Evolutionary conservation across 2,329 filamentous ascomycete species (phyloP).

Genomic region (Uncinocarpus reesii): DNA sequence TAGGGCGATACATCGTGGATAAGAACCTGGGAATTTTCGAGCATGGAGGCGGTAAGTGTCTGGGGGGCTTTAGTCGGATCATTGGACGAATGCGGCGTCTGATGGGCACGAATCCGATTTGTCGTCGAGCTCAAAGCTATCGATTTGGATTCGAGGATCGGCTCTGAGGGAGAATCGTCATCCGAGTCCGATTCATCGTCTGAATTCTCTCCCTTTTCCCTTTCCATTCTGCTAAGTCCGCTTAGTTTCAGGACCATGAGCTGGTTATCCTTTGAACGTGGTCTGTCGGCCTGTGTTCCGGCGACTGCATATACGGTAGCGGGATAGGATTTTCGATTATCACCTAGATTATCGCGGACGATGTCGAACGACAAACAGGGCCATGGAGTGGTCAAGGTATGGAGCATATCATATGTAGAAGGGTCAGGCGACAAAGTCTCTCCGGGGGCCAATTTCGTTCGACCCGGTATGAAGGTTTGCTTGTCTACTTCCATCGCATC

Average conservation of each 20-base stretch:
- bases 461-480: slow-evolving; percentile 88
- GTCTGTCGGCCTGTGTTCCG: slow-evolving; percentile 78
- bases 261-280: slow-evolving; percentile 73
- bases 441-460: slow-evolving; percentile 80
- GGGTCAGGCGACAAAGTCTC: slow-evolving; percentile 85
- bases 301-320: slow-evolving; percentile 91
- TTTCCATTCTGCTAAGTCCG: slow-evolving; percentile 77
- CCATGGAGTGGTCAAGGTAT: slow-evolving; percentile 89
- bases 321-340: slow-evolving; percentile 85
- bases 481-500: slow-evolving; percentile 89
- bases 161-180: slow-evolving; percentile 65
- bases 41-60: slow-evolving; percentile 83
- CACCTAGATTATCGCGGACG: slow-evolving; percentile 71
- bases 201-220: slow-evolving; percentile 55
- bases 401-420: slow-evolving; percentile 96
- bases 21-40: slow-evolving; percentile 75
- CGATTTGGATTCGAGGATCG: slow-evolving; percentile 83
- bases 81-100: slow-evolving; percentile 54
- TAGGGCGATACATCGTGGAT: slow-evolving; percentile 93
- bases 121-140: slow-evolving; percentile 81
- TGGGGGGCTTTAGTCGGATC: slow-evolving; percentile 63
- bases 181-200: slow-evolving; percentile 59
- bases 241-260: slow-evolving; percentile 95
- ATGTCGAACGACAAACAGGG: slow-evolving; percentile 95
- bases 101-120: slow-evolving; percentile 84